Evolutionary conservation across 1,139 yeast genomes (phyloP).

Genomic region (Hansenula anomala): DNA sequence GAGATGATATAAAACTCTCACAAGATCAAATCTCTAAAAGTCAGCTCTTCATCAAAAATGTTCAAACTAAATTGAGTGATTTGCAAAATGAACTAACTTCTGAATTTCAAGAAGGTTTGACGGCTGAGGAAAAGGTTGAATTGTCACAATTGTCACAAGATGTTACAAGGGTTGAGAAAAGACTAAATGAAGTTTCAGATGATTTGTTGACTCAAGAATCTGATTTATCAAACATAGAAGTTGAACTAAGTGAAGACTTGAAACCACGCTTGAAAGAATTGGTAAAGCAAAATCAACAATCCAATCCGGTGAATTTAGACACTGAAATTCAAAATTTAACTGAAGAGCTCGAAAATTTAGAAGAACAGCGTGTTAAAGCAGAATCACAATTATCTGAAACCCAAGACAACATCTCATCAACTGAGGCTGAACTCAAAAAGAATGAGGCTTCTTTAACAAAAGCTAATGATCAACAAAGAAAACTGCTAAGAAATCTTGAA

Average conservation of each 20-base stretch:
- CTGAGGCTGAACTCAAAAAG: conserved; percentile 23
- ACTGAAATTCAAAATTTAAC: conserved; percentile 19
- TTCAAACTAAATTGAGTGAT: conserved; percentile 31
- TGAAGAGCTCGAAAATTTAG: conserved; percentile 30
- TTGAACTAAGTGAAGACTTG: conserved; percentile 56
- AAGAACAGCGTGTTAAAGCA: conserved; percentile 26
- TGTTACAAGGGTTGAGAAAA: conserved; percentile 37
- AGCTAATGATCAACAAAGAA: conserved; percentile 54
- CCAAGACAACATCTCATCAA: conserved; percentile 23
- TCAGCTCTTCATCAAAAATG: conserved; percentile 19
- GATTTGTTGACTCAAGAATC: conserved; percentile 47
- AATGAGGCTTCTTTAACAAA: conserved; percentile 40
- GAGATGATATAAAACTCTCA: conserved; percentile 37
- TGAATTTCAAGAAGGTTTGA: conserved; percentile 50
- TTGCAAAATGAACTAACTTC: conserved; percentile 48
- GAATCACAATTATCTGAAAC: conserved; percentile 29
- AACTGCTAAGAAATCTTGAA: conserved; percentile 52
- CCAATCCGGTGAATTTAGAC: conserved; percentile 14
- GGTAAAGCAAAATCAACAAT: conserved; percentile 17
- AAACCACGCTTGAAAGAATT: conserved; percentile 36
- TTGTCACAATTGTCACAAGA: conserved; percentile 35
- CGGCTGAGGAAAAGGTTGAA: conserved; percentile 38
- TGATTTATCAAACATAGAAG: conserved; percentile 43
- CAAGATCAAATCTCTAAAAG: conserved; percentile 25
- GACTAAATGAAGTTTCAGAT: conserved; percentile 39